Evolutionary conservation across 371 early-diverging fungal species (phyloP).

Genomic region (Lichtheimia ornata): DNA sequence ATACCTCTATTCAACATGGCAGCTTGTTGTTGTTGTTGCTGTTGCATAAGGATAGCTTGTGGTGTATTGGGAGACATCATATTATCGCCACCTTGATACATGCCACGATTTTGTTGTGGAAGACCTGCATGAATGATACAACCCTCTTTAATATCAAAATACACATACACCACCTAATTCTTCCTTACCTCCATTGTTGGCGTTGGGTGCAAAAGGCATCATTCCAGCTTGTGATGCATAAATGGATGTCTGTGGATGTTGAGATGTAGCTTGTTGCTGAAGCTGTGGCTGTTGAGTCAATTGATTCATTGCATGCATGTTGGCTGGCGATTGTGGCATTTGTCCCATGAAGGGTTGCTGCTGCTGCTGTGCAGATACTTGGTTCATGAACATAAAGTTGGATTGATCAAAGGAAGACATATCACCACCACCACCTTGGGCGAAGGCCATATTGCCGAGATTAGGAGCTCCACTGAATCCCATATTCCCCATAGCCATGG

Average conservation of each 20-base stretch:
- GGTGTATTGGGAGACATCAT: conserved; percentile 39
- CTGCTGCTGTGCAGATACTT: conserved; percentile 29
- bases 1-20: conserved; percentile 40
- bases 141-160: background rate
- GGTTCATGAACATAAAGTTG: conserved; percentile 27
- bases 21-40: conserved; percentile 35
- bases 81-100: conserved; percentile 26
- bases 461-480: conserved; percentile 23
- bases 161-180: background rate
- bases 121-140: background rate
- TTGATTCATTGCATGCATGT: conserved; percentile 5
- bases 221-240: conserved; percentile 5
- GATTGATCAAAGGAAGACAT: conserved; percentile 28
- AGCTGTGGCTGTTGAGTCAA: conserved; percentile 5
- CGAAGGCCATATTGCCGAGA: conserved; percentile 29
- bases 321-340: conserved; percentile 3
- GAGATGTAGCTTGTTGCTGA: background rate
- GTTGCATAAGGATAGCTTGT: conserved; percentile 38
- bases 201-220: background rate
- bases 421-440: conserved; percentile 20
- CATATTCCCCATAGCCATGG: conserved; percentile 11
- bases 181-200: conserved; percentile 10
- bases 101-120: conserved; percentile 33
- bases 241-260: background rate
- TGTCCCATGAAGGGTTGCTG: conserved; percentile 10